phyloP scores from a whole-genome alignment of 2,329 filamentous ascomycete genomes.

The Colletotrichum echinochloae region DNA sequence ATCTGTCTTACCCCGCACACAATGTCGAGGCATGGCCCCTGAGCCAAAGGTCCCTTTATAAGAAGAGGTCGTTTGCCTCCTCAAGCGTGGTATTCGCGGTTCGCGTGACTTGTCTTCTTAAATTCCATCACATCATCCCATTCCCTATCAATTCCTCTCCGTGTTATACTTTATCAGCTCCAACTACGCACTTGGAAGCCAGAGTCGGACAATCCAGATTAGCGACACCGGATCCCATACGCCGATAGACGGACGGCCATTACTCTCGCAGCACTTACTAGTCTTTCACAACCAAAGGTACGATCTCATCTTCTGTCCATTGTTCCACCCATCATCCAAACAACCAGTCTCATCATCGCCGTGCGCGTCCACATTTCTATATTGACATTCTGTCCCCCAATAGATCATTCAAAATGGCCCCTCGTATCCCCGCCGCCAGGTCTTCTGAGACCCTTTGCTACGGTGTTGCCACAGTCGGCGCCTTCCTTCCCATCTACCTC shows the following conservation, averaged over 20 bases:
- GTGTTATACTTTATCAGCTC: background rate
- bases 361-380: too few species aligned
- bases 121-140: constrained; percentile 20
- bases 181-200: background rate
- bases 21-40: constrained; percentile 36
- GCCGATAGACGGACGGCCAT: background rate
- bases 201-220: background rate
- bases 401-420: constrained; percentile 49
- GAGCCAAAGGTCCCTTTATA: constrained; percentile 32
- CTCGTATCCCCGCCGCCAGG: constrained; percentile 62
- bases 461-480: constrained; percentile 64
- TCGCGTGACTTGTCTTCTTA: background rate
- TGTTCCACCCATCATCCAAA: background rate
- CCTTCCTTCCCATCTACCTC: constrained; percentile 68
- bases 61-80: constrained; percentile 30
- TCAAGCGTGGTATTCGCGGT: background rate
- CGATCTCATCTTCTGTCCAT: background rate
- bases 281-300: background rate
- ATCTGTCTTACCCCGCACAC: constrained; percentile 41
- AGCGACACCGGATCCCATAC: background rate
- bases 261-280: background rate
- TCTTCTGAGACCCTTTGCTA: constrained; percentile 64
- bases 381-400: background rate
- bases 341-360: background rate
- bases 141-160: background rate